Evolutionary conservation across 441 rosid species (phyloP).

Genomic region (Adansonia gregorii): DNA sequence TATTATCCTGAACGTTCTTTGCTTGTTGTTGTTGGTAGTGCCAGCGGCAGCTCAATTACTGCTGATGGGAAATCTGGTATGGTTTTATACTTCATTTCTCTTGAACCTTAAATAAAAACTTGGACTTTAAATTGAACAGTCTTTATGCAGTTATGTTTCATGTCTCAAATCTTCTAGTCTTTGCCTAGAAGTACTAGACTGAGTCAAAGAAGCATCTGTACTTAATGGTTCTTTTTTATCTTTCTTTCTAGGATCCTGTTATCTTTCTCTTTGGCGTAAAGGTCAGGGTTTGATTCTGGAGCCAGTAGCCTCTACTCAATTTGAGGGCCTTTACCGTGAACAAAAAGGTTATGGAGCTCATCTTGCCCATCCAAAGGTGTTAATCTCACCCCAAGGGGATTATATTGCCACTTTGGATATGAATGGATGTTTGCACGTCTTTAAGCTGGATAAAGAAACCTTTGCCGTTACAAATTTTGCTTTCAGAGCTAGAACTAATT

Average conservation of each 20-base stretch:
- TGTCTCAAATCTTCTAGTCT: conserved; percentile 1
- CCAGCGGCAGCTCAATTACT: conserved; percentile 44
- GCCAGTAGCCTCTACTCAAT: conserved; percentile 55
- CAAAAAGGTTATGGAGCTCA: conserved; percentile 45
- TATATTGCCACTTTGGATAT: conserved; percentile 75
- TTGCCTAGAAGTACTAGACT: conserved; percentile 12
- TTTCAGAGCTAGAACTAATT: conserved; percentile 40
- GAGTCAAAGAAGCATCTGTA: conserved; percentile 7
- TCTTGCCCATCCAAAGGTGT: conserved; percentile 72
- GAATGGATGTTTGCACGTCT: conserved; percentile 65
- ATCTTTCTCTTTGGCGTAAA: conserved; percentile 75
- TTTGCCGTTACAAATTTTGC: conserved; percentile 44
- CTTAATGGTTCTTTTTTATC: conserved; percentile 20
- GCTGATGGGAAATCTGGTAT: conserved; percentile 63
- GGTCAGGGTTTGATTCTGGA: conserved; percentile 54
- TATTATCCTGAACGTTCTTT: conserved; percentile 65
- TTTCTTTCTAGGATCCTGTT: conserved; percentile 59
- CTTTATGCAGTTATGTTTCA: conserved; percentile 13
- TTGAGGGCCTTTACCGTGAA: conserved; percentile 65
- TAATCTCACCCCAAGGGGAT: conserved; percentile 70
- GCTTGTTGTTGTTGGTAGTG: conserved; percentile 63
- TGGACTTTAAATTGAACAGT: conserved; percentile 19
- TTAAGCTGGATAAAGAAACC: conserved; percentile 58
- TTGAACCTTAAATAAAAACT: conserved; percentile 20
- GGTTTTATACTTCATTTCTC: conserved; percentile 34